phyloP scores from a whole-genome alignment of 345 rosid species.

The Eucalyptus curtisii region DNA sequence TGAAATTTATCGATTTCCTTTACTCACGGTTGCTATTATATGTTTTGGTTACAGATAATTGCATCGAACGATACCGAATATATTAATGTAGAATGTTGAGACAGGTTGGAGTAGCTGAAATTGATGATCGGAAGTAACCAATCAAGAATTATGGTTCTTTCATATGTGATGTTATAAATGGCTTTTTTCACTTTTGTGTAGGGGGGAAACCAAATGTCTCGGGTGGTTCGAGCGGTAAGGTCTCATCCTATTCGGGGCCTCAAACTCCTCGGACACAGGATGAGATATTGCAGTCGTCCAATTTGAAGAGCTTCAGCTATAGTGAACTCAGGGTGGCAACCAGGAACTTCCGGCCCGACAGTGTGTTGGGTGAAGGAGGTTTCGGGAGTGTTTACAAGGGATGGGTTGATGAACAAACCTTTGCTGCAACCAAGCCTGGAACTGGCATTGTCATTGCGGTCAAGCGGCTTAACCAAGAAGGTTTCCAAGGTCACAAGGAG shows the following conservation, averaged over 20 bases:
- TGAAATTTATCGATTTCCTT: background rate
- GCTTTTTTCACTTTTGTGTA: background rate
- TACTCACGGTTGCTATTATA: background rate
- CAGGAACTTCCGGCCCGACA: slow-evolving; percentile 85
- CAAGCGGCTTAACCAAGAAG: slow-evolving; percentile 78
- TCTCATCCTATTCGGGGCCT: slow-evolving; percentile 29
- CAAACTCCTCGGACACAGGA: slow-evolving; percentile 55
- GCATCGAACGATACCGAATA: background rate
- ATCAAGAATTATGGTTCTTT: background rate
- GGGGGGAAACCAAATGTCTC: slow-evolving; percentile 20
- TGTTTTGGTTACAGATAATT: background rate
- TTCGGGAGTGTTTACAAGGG: slow-evolving; percentile 91
- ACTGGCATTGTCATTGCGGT: slow-evolving; percentile 83
- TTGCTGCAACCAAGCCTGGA: slow-evolving; percentile 58
- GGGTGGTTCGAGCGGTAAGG: slow-evolving; percentile 30
- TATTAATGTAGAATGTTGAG: background rate
- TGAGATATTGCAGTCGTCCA: slow-evolving; percentile 60
- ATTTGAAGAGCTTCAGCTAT: slow-evolving; percentile 57
- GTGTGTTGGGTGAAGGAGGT: slow-evolving; percentile 97
- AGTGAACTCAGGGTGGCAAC: slow-evolving; percentile 72
- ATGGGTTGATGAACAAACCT: slow-evolving; percentile 79
- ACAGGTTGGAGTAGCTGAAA: background rate
- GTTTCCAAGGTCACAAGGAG: slow-evolving; percentile 91
- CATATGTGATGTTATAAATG: slow-evolving; percentile 2
- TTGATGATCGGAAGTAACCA: background rate